phyloP scores from a whole-genome alignment of 2,329 filamentous ascomycete genomes.

The Botryotinia convoluta region DNA sequence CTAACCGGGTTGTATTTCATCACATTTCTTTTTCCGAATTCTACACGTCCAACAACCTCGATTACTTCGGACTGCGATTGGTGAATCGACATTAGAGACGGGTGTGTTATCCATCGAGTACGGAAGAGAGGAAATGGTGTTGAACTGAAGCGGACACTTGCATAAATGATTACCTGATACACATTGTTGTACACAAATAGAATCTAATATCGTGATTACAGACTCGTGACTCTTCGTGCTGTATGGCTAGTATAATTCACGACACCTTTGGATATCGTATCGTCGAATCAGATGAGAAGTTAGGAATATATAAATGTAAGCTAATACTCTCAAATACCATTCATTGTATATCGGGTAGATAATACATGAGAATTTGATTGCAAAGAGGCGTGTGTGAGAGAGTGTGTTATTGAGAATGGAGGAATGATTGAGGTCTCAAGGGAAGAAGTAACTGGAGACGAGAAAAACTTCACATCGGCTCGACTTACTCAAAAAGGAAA shows the following conservation, averaged over 20 bases:
- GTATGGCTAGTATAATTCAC: not conserved
- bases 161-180: not conserved
- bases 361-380: not conserved
- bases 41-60: slow-evolving; percentile 63
- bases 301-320: not conserved
- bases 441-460: slow-evolving; percentile 10
- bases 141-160: not conserved
- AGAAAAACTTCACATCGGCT: not conserved
- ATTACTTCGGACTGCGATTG: slow-evolving; percentile 23
- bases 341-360: not conserved
- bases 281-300: not conserved
- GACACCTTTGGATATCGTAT: not conserved
- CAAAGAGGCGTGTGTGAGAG: not conserved
- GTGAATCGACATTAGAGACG: not conserved
- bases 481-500: not conserved
- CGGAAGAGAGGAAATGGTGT: not conserved
- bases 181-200: slow-evolving; percentile 2
- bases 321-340: not conserved
- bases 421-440: not conserved
- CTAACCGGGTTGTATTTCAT: slow-evolving; percentile 56
- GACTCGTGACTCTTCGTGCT: not conserved
- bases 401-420: not conserved
- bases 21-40: slow-evolving; percentile 63
- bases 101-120: slow-evolving; percentile 1
- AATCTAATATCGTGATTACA: not conserved